Percentiles rank a stretch among this genome's conserved stretches.
These are phyloP conservation scores for Globisporangium paddicum DNA, from an alignment of 352 stramenopile species.

Conservation along the genomic window DNA sequence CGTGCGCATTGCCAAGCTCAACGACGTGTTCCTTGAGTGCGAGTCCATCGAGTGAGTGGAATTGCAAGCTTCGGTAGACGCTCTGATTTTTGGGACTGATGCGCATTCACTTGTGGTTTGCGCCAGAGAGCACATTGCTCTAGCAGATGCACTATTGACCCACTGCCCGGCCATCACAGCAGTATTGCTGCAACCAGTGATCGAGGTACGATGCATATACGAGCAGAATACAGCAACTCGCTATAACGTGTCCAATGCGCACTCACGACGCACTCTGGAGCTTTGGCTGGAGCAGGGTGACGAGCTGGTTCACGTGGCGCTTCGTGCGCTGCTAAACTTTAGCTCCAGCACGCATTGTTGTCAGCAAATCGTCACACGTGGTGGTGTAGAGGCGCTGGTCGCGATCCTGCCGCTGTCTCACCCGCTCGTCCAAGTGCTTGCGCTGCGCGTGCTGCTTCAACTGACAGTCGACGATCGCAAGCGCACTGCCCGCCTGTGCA, in stretches of 20 bases:
- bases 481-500: background rate
- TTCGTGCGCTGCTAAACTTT: slow-evolving; percentile 14
- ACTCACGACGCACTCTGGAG: background rate
- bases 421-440: slow-evolving; percentile 7
- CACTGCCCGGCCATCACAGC: background rate
- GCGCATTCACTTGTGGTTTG: background rate
- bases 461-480: background rate
- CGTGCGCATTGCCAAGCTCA: slow-evolving; percentile 8
- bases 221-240: background rate
- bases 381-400: slow-evolving; percentile 11
- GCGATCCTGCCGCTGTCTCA: slow-evolving; percentile 12
- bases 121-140: slow-evolving; percentile 5
- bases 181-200: background rate
- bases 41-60: slow-evolving; percentile 11
- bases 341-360: slow-evolving; percentile 8
- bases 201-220: background rate
- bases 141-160: slow-evolving; percentile 5
- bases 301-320: slow-evolving; percentile 16
- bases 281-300: slow-evolving; percentile 6
- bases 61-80: background rate
- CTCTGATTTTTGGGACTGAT: background rate
- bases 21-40: slow-evolving; percentile 12
- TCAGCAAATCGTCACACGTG: slow-evolving; percentile 4
- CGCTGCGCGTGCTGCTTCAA: slow-evolving; percentile 17
- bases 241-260: background rate